Percentiles rank a stretch among this genome's conserved stretches.
Conservation (phyloP, 129 eudicot genomes). For the Oenanthe sinensis region DNA sequence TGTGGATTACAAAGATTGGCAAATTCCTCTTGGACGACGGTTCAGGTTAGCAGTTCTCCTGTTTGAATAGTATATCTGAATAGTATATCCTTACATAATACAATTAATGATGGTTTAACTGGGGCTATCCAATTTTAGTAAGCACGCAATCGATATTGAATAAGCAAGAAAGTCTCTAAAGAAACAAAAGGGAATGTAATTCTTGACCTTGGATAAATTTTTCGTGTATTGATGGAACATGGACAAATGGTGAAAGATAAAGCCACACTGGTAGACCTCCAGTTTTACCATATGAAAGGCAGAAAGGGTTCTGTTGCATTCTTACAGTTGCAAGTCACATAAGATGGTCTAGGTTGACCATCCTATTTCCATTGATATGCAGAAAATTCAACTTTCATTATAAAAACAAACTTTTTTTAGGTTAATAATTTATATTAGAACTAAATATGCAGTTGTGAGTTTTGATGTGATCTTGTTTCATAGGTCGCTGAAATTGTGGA, state of each 20-base stretch:
- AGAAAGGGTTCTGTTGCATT: too few relatives aligned
- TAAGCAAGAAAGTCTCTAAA: neutral
- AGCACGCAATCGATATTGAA: neutral
- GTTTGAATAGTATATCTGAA: neutral
- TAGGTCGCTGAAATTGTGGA: conserved; percentile 92
- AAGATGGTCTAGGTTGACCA: too few relatives aligned
- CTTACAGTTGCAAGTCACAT: too few relatives aligned
- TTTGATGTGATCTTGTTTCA: conserved; percentile 9
- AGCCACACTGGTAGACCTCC: neutral
- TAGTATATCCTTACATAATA: neutral
- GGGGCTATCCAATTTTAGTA: neutral
- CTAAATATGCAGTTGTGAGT: neutral
- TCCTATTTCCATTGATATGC: too few relatives aligned
- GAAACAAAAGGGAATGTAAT: neutral
- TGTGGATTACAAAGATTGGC: conserved; percentile 99
- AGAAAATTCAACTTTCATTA: too few relatives aligned
- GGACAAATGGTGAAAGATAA: neutral
- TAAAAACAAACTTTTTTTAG: too few relatives aligned
- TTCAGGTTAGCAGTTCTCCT: conserved; percentile 55
- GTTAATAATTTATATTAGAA: neutral
- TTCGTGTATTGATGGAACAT: neutral
- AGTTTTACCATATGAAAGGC: neutral
- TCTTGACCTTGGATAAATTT: neutral
- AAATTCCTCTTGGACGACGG: conserved; percentile 98
- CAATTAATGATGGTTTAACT: neutral